Conservation (phyloP, 1,284 basidiomycete species). For the Leccinum fuscescens region DNA sequence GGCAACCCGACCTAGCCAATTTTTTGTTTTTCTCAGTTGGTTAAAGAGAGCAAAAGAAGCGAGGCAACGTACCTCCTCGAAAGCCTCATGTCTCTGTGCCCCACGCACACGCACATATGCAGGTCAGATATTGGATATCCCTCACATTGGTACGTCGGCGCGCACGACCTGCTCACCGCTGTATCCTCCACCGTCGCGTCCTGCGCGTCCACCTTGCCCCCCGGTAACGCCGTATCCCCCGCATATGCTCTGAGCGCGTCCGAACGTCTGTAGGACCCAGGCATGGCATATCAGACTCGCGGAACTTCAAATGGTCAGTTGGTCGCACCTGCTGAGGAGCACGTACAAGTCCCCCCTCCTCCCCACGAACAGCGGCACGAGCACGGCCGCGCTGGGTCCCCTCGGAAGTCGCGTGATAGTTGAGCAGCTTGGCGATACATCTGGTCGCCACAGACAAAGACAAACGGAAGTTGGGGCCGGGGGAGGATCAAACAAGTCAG, state of each 20-base stretch:
- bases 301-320: not conserved
- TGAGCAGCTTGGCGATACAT: constrained; percentile 57
- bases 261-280: constrained; percentile 52
- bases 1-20: constrained; percentile 75
- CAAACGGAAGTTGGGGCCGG: not conserved
- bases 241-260: constrained; percentile 71
- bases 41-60: not conserved
- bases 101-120: not conserved
- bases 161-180: constrained; percentile 54
- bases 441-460: constrained; percentile 33
- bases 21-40: not conserved
- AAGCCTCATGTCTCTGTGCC: constrained; percentile 67
- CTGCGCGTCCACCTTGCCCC: constrained; percentile 71
- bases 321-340: constrained; percentile 66
- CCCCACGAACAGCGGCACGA: constrained; percentile 80
- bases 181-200: constrained; percentile 75
- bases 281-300: not conserved
- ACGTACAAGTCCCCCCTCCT: constrained; percentile 80
- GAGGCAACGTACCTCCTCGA: constrained; percentile 54
- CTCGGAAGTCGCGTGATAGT: constrained; percentile 56
- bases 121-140: not conserved
- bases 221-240: constrained; percentile 82
- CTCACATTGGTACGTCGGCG: not conserved
- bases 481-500: not conserved
- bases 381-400: constrained; percentile 63